A percentile compares a stretch with the other conserved stretches of the same genome.
phyloP scores from a whole-genome alignment of 23 red algal species.

The Gracilaria gracilis region DNA sequence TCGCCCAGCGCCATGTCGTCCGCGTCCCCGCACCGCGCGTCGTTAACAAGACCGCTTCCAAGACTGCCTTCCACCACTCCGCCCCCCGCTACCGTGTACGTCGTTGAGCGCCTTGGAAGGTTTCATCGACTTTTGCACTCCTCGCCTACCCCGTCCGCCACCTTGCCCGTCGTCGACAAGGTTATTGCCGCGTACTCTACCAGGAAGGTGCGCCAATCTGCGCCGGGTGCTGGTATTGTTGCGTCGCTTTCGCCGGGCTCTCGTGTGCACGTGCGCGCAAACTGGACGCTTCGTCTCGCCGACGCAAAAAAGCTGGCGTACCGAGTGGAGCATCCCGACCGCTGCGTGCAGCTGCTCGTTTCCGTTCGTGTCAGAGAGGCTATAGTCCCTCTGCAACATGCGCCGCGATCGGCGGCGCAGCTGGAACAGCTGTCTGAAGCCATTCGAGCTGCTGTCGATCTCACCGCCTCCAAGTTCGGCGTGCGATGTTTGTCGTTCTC shows the following conservation, averaged over 20 bases:
- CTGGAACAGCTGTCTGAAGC: constrained; percentile 36
- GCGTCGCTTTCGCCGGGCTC: background rate
- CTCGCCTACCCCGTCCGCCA: background rate
- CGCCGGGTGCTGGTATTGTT: background rate
- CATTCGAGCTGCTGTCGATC: constrained; percentile 19
- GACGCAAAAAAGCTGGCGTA: constrained; percentile 64
- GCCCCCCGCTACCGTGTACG: constrained; percentile 52
- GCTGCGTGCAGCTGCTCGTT: constrained; percentile 32
- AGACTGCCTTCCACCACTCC: background rate
- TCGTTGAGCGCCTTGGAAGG: constrained; percentile 52
- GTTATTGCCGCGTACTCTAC: constrained; percentile 55
- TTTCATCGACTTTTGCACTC: constrained; percentile 48
- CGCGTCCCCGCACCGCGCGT: background rate
- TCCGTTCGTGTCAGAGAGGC: constrained; percentile 10
- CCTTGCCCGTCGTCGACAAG: constrained; percentile 46
- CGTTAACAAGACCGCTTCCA: constrained; percentile 7
- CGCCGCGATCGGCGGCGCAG: background rate
- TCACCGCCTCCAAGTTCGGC: constrained; percentile 40
- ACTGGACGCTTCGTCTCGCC: constrained; percentile 12
- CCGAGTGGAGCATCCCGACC: constrained; percentile 40
- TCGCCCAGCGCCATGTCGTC: background rate
- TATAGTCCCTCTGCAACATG: background rate
- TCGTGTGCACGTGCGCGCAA: constrained; percentile 12
- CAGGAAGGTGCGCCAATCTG: constrained; percentile 17
- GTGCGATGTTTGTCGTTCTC: constrained; percentile 22